Base-by-base conservation (phyloP, 164 flowering plant genomes). In the Tinospora cordifolia region DNA sequence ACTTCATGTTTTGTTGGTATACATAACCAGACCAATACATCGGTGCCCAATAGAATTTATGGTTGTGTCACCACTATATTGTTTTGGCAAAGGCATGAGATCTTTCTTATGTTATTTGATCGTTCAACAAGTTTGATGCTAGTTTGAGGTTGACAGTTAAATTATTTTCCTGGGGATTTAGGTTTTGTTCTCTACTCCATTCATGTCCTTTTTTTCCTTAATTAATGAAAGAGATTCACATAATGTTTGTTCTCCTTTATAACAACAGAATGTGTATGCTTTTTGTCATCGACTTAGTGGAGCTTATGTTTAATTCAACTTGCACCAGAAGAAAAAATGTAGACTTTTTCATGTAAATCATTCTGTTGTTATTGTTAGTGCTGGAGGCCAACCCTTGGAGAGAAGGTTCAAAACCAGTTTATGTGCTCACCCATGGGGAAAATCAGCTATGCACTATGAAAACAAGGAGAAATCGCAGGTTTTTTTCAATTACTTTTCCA, bases 391-490 rank as follows among this genome's bases (percentile, higher is more conserved):
- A 95, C 73, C 99, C 99, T 57, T 95, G 99, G 99, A 81, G 92
- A 74, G 98, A 87, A 68, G 51, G 73, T 73, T 75, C 93, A 58
- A 95, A 95, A 79, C 89, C 94, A 68, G 97, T 95, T 12, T 95
- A 89, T 83, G 96, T 95, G 44, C 87, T 95, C 40, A 92, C 99
- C 5, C 98, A 87, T 14, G 81, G 79, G 71, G 89, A 92, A 77
- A 95, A 95, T 79, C 94, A 87, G 71, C 71, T 92, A 66, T 95
- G 97, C 80, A 95, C 99, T 0, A 95, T 95, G 99, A 95, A 88
- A 82, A 95, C 97, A 62, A 82, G 98, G 69, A 86, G 88, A 80
- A 87, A 77, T 75, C 90, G 90, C 81, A 95, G 99, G 99, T 92
- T 26, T n/a, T n/a, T n/a, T n/a, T 75, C 74, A 15, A 38, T 69